A percentile compares a stretch with the other conserved stretches of the same genome.
phyloP scores from a whole-genome alignment of 768 basidiomycete species.

The Scleroderma bovista region DNA sequence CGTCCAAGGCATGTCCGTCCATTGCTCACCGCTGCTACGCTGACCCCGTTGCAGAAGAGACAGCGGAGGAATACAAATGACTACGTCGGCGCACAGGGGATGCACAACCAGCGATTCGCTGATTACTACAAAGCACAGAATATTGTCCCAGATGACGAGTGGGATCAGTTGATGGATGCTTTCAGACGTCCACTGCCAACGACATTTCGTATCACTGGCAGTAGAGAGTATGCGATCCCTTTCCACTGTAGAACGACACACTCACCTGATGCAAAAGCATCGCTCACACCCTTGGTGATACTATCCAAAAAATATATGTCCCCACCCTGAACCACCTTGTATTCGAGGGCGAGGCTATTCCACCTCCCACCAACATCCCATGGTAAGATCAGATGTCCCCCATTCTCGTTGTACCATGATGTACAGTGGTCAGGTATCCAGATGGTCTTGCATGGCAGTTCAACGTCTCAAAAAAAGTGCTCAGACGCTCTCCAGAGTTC shows the following conservation, averaged over 20 bases:
- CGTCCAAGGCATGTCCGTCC: slow-evolving; percentile 3
- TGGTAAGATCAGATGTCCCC: slow-evolving; percentile 49
- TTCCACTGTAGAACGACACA: neutral
- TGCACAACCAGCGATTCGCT: slow-evolving; percentile 65
- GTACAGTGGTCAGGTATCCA: slow-evolving; percentile 67
- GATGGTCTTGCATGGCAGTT: slow-evolving; percentile 96
- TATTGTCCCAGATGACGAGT: slow-evolving; percentile 74
- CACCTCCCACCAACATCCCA: slow-evolving; percentile 76
- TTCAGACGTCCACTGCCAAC: slow-evolving; percentile 78
- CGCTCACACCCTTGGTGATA: slow-evolving; percentile 70
- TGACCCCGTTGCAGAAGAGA: slow-evolving; percentile 10
- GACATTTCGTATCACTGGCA: slow-evolving; percentile 90
- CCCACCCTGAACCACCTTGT: slow-evolving; percentile 65
- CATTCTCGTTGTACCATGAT: neutral
- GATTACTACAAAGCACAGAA: slow-evolving; percentile 72
- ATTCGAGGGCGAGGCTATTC: slow-evolving; percentile 71
- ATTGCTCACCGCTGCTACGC: neutral
- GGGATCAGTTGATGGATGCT: slow-evolving; percentile 62
- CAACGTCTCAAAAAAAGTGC: slow-evolving; percentile 81
- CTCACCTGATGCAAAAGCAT: slow-evolving; percentile 37
- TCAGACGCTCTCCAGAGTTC: slow-evolving; percentile 86
- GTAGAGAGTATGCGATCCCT: slow-evolving; percentile 57
- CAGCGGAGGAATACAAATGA: slow-evolving; percentile 15
- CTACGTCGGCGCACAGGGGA: slow-evolving; percentile 40
- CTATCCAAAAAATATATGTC: slow-evolving; percentile 73